Percentiles rank a stretch among this genome's conserved stretches.
phyloP scores from a whole-genome alignment of 306 rosid genomes.

The Cicer pinnatifidum region DNA sequence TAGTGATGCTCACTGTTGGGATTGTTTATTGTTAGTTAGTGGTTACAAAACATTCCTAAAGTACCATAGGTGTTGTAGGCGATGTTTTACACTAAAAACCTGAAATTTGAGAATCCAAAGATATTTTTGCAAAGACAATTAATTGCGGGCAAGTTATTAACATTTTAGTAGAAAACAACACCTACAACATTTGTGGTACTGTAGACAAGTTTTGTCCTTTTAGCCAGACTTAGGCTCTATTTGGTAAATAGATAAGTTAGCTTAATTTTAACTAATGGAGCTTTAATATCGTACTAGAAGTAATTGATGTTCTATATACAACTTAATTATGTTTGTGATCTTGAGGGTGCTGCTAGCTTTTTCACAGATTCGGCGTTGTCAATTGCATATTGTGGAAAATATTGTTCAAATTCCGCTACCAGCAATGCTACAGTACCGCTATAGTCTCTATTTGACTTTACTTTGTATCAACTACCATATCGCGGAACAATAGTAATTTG shows the following conservation, averaged over 20 bases:
- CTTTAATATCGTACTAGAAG: neutral
- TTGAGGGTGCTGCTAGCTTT: slow-evolving; percentile 4
- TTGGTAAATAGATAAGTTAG: too few species aligned
- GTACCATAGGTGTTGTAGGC: neutral
- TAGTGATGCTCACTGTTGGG: neutral
- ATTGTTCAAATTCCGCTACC: too few species aligned
- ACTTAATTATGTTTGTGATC: slow-evolving; percentile 16
- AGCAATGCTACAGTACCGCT: too few species aligned
- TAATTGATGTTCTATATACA: neutral
- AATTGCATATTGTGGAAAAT: too few species aligned
- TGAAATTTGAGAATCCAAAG: neutral
- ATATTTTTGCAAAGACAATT: neutral
- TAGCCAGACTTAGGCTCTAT: neutral
- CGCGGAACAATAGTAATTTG: too few species aligned
- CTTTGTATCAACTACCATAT: too few species aligned
- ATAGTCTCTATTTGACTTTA: too few species aligned
- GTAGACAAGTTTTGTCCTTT: slow-evolving; percentile 7
- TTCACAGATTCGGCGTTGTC: neutral
- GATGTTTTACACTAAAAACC: neutral
- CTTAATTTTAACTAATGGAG: too few species aligned
- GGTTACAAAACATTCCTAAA: neutral
- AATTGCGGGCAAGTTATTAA: neutral
- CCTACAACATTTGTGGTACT: neutral
- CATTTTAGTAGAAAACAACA: neutral
- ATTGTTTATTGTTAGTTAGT: too few species aligned